Evolutionary conservation across 805 yeast genomes (phyloP), one percentile per base, ranked within the genome.

Genomic region (Aciculoconidium aculeatum): DNA sequence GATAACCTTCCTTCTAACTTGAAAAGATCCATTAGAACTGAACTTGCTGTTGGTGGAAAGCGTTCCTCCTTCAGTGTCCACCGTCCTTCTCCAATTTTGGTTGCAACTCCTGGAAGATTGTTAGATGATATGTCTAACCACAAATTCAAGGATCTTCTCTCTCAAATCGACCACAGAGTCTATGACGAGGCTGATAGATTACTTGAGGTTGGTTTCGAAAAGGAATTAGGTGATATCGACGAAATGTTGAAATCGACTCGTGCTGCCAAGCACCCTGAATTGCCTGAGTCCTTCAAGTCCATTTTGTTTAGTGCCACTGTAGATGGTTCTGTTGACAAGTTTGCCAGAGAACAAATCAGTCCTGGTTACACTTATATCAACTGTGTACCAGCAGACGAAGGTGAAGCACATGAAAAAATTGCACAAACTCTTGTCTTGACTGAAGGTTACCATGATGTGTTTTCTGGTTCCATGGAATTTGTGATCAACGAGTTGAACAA

Each of bases 151-250:
- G 54, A 56, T 13, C 57, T 67, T 21, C 78, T 86, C 52, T 51
- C 55, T 21, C 55, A 63, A 30, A 63, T 88, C 32, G 70, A 69
- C 35, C 73, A 78, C 45, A 67, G 83, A 37, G 79, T 87, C 21
- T 74, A 85, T 39, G 96, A 88, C 55, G 97, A 88, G 61, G 96
- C 96, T 21, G 96, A 88, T 58, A 73, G 92, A 44, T 60, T 88
- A 29, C 66, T 88, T 36, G 92, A 81, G 53, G 77, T 75, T 37
- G 94, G 94, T 11, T 88, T 90, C 53, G 77, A 72, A 45, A 72
- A 69, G 21, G 80, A 75, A 38, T 64, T 88, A 36, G 66, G 70
- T 32, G 60, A 64, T 15, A 77, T 87, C 32, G 72, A 80, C 24
- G 58, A 59, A 8, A 52, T 45, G 21, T 56, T 84, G 38, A 67